Conservation (phyloP, 2,329 filamentous ascomycete species). For the Phoma herbarum region DNA sequence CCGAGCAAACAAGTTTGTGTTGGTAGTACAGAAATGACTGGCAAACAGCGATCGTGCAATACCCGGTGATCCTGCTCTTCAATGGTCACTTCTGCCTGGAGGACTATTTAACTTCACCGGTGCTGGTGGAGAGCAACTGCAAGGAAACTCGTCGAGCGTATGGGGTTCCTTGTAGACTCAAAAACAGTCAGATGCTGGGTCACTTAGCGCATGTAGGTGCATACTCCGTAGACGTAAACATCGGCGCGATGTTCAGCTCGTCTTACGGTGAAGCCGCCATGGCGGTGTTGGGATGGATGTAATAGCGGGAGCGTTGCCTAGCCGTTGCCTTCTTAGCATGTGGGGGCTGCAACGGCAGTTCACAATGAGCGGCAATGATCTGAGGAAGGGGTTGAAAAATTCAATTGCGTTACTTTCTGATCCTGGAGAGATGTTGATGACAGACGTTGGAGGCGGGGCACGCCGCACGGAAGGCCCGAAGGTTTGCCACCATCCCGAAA, state of each 20-base stretch:
- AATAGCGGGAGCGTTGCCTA: slow-evolving; percentile 39
- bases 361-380: not conserved
- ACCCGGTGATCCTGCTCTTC: slow-evolving; percentile 25
- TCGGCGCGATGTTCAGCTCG: slow-evolving; percentile 35
- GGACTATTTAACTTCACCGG: slow-evolving; percentile 40
- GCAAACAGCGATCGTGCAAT: not conserved
- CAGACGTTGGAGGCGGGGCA: slow-evolving; percentile 11
- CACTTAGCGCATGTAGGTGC: slow-evolving; percentile 24
- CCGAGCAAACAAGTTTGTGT: not conserved
- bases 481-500: slow-evolving; percentile 8
- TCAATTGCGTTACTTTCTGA: slow-evolving; percentile 1
- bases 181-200: slow-evolving; percentile 37
- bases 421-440: slow-evolving; percentile 1
- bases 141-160: slow-evolving; percentile 21
- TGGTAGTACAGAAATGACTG: slow-evolving; percentile 3
- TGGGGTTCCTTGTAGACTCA: slow-evolving; percentile 23
- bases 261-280: slow-evolving; percentile 40
- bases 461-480: slow-evolving; percentile 7
- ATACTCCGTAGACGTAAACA: slow-evolving; percentile 18
- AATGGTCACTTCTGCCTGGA: slow-evolving; percentile 43
- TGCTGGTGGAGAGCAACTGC: slow-evolving; percentile 38
- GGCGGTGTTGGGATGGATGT: slow-evolving; percentile 21
- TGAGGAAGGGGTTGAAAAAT: not conserved
- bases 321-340: slow-evolving; percentile 29
- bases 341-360: not conserved